Evolutionary conservation across 2,329 filamentous ascomycete genomes (phyloP), one percentile per base, ranked within the genome.

Genomic region (Aspergillus hortae): DNA sequence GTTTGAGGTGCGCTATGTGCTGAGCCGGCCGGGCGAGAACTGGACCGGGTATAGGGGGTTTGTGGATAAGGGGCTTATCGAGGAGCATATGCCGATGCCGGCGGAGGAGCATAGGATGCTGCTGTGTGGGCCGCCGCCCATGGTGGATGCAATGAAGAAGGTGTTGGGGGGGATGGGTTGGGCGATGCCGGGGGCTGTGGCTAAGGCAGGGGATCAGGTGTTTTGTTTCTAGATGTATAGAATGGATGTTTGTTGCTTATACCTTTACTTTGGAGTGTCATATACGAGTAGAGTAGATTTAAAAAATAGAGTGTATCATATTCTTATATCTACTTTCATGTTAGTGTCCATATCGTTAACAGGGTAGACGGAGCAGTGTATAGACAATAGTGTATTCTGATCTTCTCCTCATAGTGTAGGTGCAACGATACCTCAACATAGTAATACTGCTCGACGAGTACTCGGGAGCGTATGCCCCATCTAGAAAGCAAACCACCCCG

Each of bases 121-220:
- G 68, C 64, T 85, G 1, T 85, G 83, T 56, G 83, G 83, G 0
- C 83, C 83, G 0, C 82, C 82, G 0, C 77, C 75, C 0, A 81
- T 86, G 81, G 68, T 85, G 10, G 76, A 76, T 35, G 80, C 79
- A 0, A 73, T 76, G 32, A 84, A 83, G 71, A 78, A 75, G 59
- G 66, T 65, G 7, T 58, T 83, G 49, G 67, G 65, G 1, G 68
- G 67, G 10, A 46, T 84, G 35, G 81, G 80, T 0, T 83, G 77
- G 55, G 67, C 78, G 50, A 69, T 73, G 49, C 77, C 80, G 0
- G 75, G 76, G 0, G 69, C 76, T 2, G 67, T 76, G 9, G 66
- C 75, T 2, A 82, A 79, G 64, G 74, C 77, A 60, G 69, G 68
- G 0, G 80, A 84, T 57, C 74, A 81, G 49, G 66, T 83, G 2